Evolutionary conservation across 352 stramenopile genomes (phyloP).

Genomic region (Phytophthora citricola): DNA sequence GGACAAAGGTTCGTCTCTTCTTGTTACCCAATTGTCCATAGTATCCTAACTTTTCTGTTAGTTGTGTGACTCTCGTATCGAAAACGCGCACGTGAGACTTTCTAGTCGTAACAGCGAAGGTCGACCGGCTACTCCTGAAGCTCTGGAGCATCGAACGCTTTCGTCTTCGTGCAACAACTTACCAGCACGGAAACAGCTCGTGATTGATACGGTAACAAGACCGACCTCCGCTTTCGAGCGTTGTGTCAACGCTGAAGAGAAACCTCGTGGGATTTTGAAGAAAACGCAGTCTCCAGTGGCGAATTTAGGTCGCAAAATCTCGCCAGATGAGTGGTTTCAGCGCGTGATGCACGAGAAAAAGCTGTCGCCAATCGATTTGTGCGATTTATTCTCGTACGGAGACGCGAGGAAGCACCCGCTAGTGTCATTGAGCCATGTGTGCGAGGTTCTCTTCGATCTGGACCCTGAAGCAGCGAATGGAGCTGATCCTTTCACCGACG

Average conservation of each 20-base stretch:
- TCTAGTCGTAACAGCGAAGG: slow-evolving; percentile 2
- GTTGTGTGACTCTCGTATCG: slow-evolving; percentile 31
- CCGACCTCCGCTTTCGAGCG: slow-evolving; percentile 29
- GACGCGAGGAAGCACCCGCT: slow-evolving; percentile 42
- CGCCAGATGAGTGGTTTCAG: slow-evolving; percentile 61
- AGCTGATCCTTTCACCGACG: slow-evolving; percentile 53
- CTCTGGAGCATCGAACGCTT: background rate
- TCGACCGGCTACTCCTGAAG: background rate
- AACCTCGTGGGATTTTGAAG: slow-evolving; percentile 29
- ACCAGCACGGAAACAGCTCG: slow-evolving; percentile 1
- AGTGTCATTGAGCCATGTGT: slow-evolving; percentile 58
- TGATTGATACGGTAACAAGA: slow-evolving; percentile 4
- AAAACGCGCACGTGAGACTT: slow-evolving; percentile 28
- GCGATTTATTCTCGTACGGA: slow-evolving; percentile 59
- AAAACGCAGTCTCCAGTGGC: slow-evolving; percentile 12
- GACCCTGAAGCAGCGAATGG: slow-evolving; percentile 33
- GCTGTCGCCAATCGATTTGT: slow-evolving; percentile 63
- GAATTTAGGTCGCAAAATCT: slow-evolving; percentile 23
- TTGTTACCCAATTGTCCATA: background rate
- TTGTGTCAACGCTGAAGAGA: background rate
- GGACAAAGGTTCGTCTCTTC: slow-evolving; percentile 13
- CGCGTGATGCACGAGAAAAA: slow-evolving; percentile 49
- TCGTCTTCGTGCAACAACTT: slow-evolving; percentile 17
- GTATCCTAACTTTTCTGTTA: slow-evolving; percentile 6
- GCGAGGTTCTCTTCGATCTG: slow-evolving; percentile 63